Conservation (phyloP, 805 yeast genomes). For the Zygoascus bituminiphila region DNA sequence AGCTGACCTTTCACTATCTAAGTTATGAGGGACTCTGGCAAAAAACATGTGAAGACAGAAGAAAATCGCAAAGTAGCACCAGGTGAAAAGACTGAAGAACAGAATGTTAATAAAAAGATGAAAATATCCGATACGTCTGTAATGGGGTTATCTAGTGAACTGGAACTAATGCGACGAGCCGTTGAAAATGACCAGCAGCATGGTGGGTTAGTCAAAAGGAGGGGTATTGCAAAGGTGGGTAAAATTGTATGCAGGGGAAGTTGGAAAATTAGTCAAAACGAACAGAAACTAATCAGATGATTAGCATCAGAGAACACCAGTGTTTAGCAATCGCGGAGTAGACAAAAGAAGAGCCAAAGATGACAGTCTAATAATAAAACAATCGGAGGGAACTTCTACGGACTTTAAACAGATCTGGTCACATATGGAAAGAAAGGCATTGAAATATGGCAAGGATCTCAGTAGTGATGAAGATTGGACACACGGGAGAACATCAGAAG, state of each 20-base stretch:
- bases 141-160: not conserved
- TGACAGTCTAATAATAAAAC: constrained; percentile 9
- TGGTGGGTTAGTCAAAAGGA: not conserved
- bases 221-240: not conserved
- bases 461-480: not conserved
- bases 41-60: not conserved
- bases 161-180: not conserved
- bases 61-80: not conserved
- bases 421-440: constrained; percentile 2
- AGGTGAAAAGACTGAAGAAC: not conserved
- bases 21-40: no score
- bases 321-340: not conserved
- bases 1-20: no score
- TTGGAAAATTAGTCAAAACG: not conserved
- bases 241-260: not conserved
- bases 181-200: not conserved
- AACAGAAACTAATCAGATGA: not conserved
- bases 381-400: not conserved
- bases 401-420: constrained; percentile 9
- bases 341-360: constrained; percentile 4
- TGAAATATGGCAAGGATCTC: not conserved
- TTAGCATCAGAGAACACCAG: not conserved
- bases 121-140: not conserved
- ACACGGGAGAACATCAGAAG: not conserved
- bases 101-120: not conserved